Evolutionary conservation across 169 alveolate species (phyloP), one percentile per base, ranked within the genome.

Genomic region (Cryptosporidium felis): DNA sequence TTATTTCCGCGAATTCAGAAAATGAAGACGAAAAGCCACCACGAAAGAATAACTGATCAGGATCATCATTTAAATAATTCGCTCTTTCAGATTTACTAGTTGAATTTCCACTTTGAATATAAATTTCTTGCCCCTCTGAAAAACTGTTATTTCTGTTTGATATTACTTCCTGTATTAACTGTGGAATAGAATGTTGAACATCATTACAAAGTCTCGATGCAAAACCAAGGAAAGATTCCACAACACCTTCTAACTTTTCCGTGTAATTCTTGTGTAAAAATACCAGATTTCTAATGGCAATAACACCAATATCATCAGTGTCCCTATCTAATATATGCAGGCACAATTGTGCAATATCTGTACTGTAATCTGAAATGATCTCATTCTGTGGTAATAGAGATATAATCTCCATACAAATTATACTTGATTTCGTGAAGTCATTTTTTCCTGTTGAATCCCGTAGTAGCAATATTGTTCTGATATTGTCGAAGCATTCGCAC

Each of bases 201-300:
- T 74, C 85, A 30, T 32, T 74, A 34, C 85, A 74, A n/a, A 74
- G 58, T 74, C 85, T 74, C 16, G 85, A 74, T 36, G 85, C 46
- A 16, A 74, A 74, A n/a, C 85, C 85, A 36, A 74, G 85, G 40
- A 74, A 74, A 0, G 85, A 74, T 3, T 74, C 85, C 14, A 74
- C 85, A 0, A 74, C 44, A 51, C 14, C 18, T 53, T 53, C 85
- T 23, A 74, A 38, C 42, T 49, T 56, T 4, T 74, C 67, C 9
- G 85, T 74, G 28, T 51, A 74, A 56, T 74, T 74, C 58, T 42
- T 74, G 23, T 74, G 67, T 58, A 74, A 38, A 51, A 74, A 74
- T 16, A 74, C 85, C 10, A 74, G 56, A 74, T 74, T 74, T 6
- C 85, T 51, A 74, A 74, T 74, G n/a, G 85, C 85, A 32, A 74